A percentile compares a stretch with the other conserved stretches of the same genome.
Conservation (phyloP, 2,329 filamentous ascomycete genomes). For the Calonectria hongkongensis region DNA sequence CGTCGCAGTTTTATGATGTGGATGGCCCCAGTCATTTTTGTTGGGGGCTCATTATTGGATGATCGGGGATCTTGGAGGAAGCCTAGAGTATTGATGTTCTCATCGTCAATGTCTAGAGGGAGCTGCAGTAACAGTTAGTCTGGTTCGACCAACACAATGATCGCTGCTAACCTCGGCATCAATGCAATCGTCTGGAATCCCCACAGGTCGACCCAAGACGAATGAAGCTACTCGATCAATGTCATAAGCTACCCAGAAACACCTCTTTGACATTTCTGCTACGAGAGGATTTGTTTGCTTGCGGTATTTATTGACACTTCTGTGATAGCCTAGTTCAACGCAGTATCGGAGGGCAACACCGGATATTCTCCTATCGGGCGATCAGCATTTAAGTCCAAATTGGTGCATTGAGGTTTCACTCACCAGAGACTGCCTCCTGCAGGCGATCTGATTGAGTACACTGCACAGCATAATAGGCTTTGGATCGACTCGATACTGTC, state of each 20-base stretch:
- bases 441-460: conserved; percentile 44
- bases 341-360: conserved; percentile 44
- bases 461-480: conserved; percentile 40
- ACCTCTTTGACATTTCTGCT: conserved; percentile 46
- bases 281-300: conserved; percentile 44
- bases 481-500: conserved; percentile 45
- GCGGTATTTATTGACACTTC: conserved; percentile 44
- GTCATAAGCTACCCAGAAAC: conserved; percentile 47
- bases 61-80: conserved; percentile 36
- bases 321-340: conserved; percentile 43
- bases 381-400: no score
- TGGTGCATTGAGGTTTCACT: neutral
- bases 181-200: conserved; percentile 45
- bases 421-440: conserved; percentile 45
- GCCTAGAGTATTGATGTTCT: conserved; percentile 42
- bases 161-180: conserved; percentile 39
- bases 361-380: conserved; percentile 36
- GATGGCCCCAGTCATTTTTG: conserved; percentile 56
- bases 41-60: conserved; percentile 46
- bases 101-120: conserved; percentile 45
- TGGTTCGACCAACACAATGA: fast-evolving
- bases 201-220: conserved; percentile 43
- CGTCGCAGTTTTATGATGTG: conserved; percentile 56
- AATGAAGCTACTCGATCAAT: conserved; percentile 45
- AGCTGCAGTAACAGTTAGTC: conserved; percentile 18